Evolutionary conservation across 805 yeast genomes (phyloP).

Genomic region (Pichia paraexigua): DNA sequence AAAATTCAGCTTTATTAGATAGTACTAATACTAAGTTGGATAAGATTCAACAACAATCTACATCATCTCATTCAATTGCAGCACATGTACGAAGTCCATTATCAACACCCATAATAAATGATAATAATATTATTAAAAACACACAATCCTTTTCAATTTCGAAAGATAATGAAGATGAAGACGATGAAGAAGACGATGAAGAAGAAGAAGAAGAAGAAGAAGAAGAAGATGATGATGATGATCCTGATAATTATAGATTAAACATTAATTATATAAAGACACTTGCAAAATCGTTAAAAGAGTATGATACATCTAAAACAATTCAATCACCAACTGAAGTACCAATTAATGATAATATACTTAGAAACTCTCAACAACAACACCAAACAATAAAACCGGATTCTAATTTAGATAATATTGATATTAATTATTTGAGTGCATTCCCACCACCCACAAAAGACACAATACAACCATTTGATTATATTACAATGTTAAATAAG

Average conservation of each 20-base stretch:
- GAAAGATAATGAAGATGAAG: conserved; percentile 3
- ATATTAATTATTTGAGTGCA: conserved; percentile 1
- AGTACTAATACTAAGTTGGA: neutral
- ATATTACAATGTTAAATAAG: conserved; percentile 21
- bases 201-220: conserved; percentile 2
- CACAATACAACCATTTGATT: conserved; percentile 17
- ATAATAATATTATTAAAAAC: neutral
- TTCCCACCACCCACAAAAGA: conserved; percentile 5
- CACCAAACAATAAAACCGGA: neutral
- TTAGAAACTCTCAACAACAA: no score
- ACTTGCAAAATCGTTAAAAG: conserved; percentile 16
- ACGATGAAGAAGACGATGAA: conserved; percentile 3
- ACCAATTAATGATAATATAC: neutral
- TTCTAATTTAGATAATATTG: neutral
- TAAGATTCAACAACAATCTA: neutral
- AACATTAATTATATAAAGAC: conserved; percentile 18
- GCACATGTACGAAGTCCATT: neutral
- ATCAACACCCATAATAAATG: neutral
- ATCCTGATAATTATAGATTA: conserved; percentile 6
- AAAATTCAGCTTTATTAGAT: neutral
- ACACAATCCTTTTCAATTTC: neutral
- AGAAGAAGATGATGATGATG: conserved; percentile 3
- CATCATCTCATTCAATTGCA: neutral
- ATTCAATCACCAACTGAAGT: conserved; percentile 4
- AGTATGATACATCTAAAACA: conserved; percentile 1